Conservation (phyloP, 345 rosid species). For the Boechera retrofracta region DNA sequence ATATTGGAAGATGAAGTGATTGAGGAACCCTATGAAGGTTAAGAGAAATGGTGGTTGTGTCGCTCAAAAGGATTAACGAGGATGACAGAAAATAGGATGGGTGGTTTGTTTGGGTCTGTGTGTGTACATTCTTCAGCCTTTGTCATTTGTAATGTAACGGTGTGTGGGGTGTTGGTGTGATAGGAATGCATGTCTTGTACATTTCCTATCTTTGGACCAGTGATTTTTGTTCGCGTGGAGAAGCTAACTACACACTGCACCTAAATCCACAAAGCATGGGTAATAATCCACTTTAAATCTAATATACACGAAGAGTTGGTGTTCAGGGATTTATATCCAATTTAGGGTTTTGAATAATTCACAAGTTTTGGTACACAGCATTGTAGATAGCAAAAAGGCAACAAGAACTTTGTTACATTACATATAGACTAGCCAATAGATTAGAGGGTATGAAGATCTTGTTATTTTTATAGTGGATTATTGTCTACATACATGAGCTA, state of each 20-base stretch:
- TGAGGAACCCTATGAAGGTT: constrained; percentile 39
- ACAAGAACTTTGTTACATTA: too few relatives aligned
- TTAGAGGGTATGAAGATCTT: too few relatives aligned
- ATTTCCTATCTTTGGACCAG: constrained; percentile 17
- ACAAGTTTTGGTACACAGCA: too few relatives aligned
- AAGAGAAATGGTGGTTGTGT: background rate
- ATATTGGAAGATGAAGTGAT: constrained; percentile 59
- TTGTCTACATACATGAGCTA: too few relatives aligned
- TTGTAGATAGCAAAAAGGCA: too few relatives aligned
- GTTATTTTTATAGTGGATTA: too few relatives aligned
- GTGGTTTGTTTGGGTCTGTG: background rate
- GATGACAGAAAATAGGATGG: background rate
- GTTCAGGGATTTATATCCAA: background rate
- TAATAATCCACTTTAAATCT: background rate
- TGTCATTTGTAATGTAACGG: constrained; percentile 33
- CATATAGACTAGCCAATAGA: too few relatives aligned
- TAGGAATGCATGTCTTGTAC: constrained; percentile 25
- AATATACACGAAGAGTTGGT: constrained; percentile 4
- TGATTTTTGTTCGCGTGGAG: background rate
- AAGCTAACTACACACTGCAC: background rate
- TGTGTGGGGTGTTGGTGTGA: constrained; percentile 21
- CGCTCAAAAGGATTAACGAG: background rate
- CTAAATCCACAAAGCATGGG: background rate
- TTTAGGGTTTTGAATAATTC: too few relatives aligned
- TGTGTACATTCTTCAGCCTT: constrained; percentile 34